phyloP scores from a whole-genome alignment of 2,329 filamentous ascomycete genomes.

The Thielaviopsis musarum region DNA sequence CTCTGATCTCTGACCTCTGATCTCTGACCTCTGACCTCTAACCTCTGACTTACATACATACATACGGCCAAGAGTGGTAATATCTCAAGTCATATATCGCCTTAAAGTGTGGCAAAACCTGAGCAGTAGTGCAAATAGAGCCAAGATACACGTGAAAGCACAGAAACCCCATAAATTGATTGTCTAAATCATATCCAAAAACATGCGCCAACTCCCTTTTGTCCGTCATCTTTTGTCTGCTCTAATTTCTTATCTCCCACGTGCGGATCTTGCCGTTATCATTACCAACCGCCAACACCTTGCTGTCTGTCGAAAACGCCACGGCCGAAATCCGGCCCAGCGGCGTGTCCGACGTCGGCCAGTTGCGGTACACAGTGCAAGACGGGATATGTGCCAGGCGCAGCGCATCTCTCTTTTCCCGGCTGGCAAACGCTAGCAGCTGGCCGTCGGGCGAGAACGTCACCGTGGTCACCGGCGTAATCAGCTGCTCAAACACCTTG shows the following conservation, averaged over 20 bases:
- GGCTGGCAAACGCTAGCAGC: slow-evolving; percentile 69
- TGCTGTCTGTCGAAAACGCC: slow-evolving; percentile 47
- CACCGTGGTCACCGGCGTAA: slow-evolving; percentile 65
- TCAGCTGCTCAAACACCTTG: slow-evolving; percentile 66
- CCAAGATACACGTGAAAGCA: background rate
- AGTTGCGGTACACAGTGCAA: slow-evolving; percentile 91
- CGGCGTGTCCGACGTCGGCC: slow-evolving; percentile 83
- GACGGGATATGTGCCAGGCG: slow-evolving; percentile 76
- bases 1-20: too few relatives aligned
- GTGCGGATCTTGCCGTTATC: slow-evolving; percentile 74
- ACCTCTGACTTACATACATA: too few relatives aligned
- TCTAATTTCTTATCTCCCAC: slow-evolving; percentile 68
- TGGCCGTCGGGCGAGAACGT: slow-evolving; percentile 81
- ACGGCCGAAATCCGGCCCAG: slow-evolving; percentile 66
- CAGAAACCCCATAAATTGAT: slow-evolving; percentile 6
- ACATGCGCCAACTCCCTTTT: background rate
- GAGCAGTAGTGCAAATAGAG: too few relatives aligned
- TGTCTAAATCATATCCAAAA: slow-evolving; percentile 11
- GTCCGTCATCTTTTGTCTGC: background rate
- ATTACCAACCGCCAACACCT: slow-evolving; percentile 70
- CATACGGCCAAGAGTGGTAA: too few relatives aligned
- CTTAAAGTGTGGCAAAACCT: too few relatives aligned
- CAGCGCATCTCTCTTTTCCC: slow-evolving; percentile 76
- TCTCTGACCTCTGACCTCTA: too few relatives aligned
- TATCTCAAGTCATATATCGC: too few relatives aligned